Conservation (phyloP, 2,329 filamentous ascomycete species). For the Seiridium cupressi region DNA sequence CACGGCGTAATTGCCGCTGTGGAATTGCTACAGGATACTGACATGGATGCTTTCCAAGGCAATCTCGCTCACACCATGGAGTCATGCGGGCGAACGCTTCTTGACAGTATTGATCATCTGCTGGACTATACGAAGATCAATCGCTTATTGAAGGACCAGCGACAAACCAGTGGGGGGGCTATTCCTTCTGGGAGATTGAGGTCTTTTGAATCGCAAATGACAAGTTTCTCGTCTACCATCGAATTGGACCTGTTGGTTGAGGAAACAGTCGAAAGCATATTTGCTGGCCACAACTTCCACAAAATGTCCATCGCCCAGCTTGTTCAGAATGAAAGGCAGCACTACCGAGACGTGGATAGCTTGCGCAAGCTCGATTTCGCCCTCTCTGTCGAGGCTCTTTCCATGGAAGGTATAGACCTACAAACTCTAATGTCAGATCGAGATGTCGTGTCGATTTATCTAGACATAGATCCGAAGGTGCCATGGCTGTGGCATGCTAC, state of each 20-base stretch:
- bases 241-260: conserved; percentile 40
- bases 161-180: conserved; percentile 11
- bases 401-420: background rate
- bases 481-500: conserved; percentile 56
- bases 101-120: conserved; percentile 53
- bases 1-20: conserved; percentile 56
- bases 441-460: conserved; percentile 38
- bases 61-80: conserved; percentile 49
- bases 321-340: background rate
- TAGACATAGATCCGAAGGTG: conserved; percentile 45
- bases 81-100: conserved; percentile 47
- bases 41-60: conserved; percentile 42
- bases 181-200: conserved; percentile 4
- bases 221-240: conserved; percentile 22
- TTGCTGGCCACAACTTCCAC: conserved; percentile 39
- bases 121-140: conserved; percentile 56
- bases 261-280: conserved; percentile 46
- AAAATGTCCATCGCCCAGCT: background rate
- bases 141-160: conserved; percentile 18
- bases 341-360: background rate
- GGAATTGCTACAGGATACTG: conserved; percentile 51
- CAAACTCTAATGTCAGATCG: background rate
- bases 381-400: background rate
- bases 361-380: background rate
- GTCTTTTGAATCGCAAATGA: conserved; percentile 18